phyloP scores from a whole-genome alignment of 208 protist genomes.

The Angomonas ambiguus region DNA sequence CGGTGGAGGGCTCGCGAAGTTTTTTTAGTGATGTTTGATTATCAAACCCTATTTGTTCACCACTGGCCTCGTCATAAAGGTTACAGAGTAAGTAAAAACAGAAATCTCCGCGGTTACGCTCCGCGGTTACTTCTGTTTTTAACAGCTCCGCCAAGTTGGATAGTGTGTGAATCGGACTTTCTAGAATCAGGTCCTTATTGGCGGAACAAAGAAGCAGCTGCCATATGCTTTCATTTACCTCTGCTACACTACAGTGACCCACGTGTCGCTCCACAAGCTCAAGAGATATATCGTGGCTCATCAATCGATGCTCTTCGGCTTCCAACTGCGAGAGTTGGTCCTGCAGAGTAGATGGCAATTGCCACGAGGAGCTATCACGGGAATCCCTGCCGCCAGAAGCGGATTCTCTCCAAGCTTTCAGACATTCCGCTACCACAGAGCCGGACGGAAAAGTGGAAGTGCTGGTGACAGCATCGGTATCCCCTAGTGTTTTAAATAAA shows the following conservation, averaged over 20 bases:
- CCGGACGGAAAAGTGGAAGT: not conserved
- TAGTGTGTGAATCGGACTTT: not conserved
- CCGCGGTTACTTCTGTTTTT: not conserved
- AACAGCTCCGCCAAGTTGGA: not conserved
- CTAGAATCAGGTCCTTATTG: not conserved
- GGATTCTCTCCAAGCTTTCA: not conserved
- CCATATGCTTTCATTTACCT: not conserved
- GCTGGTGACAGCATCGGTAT: not conserved
- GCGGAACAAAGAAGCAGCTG: not conserved
- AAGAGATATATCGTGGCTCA: not conserved
- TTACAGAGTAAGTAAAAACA: not conserved
- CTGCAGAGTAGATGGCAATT: not conserved
- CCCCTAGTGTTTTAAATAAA: not conserved
- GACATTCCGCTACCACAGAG: not conserved
- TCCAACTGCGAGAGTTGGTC: not conserved
- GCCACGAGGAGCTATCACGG: not conserved
- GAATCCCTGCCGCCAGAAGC: not conserved
- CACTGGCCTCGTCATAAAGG: not conserved
- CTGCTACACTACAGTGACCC: not conserved
- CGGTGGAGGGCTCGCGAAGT: not conserved
- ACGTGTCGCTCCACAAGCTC: not conserved
- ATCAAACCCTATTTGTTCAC: not conserved
- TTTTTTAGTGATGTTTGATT: not conserved
- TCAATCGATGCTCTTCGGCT: not conserved
- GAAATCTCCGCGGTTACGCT: not conserved